Percentiles rank a stretch among this genome's conserved stretches.
phyloP scores from a whole-genome alignment of 1,284 basidiomycete genomes.

The Austroboletus rostrupii region DNA sequence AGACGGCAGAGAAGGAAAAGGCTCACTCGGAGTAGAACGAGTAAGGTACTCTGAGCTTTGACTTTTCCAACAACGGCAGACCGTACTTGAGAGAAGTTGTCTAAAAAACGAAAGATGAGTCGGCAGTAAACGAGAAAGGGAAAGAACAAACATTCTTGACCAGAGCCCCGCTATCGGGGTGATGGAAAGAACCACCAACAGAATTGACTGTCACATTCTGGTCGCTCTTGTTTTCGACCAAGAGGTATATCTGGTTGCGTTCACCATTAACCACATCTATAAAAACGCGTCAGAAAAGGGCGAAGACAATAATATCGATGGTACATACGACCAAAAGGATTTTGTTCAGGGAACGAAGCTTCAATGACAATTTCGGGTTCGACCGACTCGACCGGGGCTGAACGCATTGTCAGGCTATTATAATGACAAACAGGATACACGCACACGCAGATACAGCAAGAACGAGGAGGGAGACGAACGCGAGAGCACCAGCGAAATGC shows the following conservation, averaged over 20 bases:
- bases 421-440: slow-evolving; percentile 4
- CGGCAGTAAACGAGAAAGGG: not conserved
- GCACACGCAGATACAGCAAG: slow-evolving; percentile 25
- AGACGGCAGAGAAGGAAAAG: slow-evolving; percentile 1
- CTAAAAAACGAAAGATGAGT: slow-evolving; percentile 34
- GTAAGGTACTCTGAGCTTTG: slow-evolving; percentile 72
- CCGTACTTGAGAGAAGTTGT: slow-evolving; percentile 62
- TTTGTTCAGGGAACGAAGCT: slow-evolving; percentile 71
- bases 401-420: slow-evolving; percentile 5
- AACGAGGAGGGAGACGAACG: slow-evolving; percentile 17
- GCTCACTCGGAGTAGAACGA: slow-evolving; percentile 82
- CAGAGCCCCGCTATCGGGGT: slow-evolving; percentile 61
- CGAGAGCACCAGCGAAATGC: slow-evolving; percentile 20
- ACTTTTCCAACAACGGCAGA: slow-evolving; percentile 56
- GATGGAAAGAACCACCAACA: slow-evolving; percentile 69
- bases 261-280: slow-evolving; percentile 85
- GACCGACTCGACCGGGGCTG: slow-evolving; percentile 18
- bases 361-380: slow-evolving; percentile 57
- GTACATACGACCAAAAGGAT: slow-evolving; percentile 78
- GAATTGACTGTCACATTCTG: slow-evolving; percentile 73
- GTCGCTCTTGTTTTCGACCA: slow-evolving; percentile 73
- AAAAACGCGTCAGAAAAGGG: slow-evolving; percentile 9
- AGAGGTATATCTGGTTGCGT: slow-evolving; percentile 65
- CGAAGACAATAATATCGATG: not conserved
- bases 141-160: slow-evolving; percentile 68